These are phyloP conservation scores for Fusarium chaquense DNA, from an alignment of 2,329 filamentous ascomycete genomes.

Conservation along the genomic window DNA sequence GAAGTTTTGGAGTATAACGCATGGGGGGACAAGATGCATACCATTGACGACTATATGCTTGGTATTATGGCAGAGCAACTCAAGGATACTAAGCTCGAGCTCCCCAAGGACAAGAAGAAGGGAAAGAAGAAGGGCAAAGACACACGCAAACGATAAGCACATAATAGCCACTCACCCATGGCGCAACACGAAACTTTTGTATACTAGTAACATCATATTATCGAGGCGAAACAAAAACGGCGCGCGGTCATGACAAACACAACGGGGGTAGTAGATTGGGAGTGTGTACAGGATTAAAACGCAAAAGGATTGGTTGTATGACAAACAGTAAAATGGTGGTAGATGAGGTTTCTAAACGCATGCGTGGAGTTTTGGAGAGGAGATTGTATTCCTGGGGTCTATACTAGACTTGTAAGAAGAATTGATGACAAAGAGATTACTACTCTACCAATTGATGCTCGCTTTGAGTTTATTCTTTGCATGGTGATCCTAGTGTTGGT, in stretches of 20 bases:
- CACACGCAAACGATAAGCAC: slow-evolving; percentile 60
- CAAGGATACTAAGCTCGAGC: slow-evolving; percentile 69
- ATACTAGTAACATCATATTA: slow-evolving; percentile 25
- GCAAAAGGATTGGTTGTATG: slow-evolving; percentile 17
- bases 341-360: slow-evolving; percentile 10
- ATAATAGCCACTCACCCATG: slow-evolving; percentile 26
- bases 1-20: slow-evolving; percentile 67
- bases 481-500: not conserved
- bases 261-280: slow-evolving; percentile 25
- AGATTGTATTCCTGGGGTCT: not conserved
- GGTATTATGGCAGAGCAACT: slow-evolving; percentile 73
- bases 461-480: not conserved
- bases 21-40: slow-evolving; percentile 67
- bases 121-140: slow-evolving; percentile 71
- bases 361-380: slow-evolving; percentile 30
- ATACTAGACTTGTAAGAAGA: slow-evolving; percentile 36
- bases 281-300: slow-evolving; percentile 19
- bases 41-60: slow-evolving; percentile 82
- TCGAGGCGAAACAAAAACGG: slow-evolving; percentile 20
- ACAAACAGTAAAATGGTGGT: slow-evolving; percentile 3
- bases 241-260: slow-evolving; percentile 23
- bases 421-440: slow-evolving; percentile 18
- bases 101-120: slow-evolving; percentile 74
- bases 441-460: not conserved
- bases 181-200: slow-evolving; percentile 18